Conservation (phyloP, 345 rosid genomes). For the Leavenworthia alabamica region DNA sequence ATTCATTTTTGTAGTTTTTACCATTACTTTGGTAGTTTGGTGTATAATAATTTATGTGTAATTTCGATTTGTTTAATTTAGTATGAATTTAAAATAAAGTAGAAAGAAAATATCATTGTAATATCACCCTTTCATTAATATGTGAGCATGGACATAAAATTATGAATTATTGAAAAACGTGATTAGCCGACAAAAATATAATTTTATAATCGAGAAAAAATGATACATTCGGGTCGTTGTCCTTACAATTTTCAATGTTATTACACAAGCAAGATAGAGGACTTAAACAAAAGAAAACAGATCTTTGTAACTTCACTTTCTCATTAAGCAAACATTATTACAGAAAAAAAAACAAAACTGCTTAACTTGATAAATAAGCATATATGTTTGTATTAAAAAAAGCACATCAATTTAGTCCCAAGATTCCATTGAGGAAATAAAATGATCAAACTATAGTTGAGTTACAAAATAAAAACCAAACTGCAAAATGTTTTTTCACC, state of each 20-base stretch:
- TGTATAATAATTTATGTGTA: no score
- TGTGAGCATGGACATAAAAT: not conserved
- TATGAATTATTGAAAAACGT: not conserved
- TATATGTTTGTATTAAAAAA: constrained; percentile 9
- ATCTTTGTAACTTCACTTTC: not conserved
- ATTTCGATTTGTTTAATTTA: no score
- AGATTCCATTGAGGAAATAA: not conserved
- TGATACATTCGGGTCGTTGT: not conserved
- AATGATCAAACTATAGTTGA: not conserved
- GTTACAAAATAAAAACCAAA: not conserved
- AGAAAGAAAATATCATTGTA: no score
- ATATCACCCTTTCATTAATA: not conserved
- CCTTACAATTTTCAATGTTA: not conserved
- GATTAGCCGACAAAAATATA: not conserved
- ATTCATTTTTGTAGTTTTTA: no score
- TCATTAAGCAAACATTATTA: constrained; percentile 10
- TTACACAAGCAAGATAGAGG: not conserved
- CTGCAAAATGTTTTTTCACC: not conserved
- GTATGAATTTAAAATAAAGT: no score
- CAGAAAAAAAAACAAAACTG: constrained; percentile 4
- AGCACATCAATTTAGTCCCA: not conserved
- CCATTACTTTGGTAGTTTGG: no score
- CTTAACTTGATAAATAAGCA: not conserved
- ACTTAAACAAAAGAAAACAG: not conserved
- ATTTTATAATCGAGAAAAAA: not conserved